phyloP scores from a whole-genome alignment of 768 basidiomycete genomes.

The Hortiboletus campestris region DNA sequence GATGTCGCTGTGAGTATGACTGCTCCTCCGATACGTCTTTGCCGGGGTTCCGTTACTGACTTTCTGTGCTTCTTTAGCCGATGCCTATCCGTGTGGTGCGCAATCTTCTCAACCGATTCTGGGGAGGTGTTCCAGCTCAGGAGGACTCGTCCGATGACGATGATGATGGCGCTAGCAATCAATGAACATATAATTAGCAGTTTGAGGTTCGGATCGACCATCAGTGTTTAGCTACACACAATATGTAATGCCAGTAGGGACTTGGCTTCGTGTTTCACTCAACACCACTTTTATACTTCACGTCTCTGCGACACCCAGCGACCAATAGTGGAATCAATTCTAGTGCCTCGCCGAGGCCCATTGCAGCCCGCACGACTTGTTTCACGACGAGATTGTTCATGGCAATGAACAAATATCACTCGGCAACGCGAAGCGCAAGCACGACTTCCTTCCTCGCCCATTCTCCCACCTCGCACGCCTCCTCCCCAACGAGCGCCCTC shows the following conservation, averaged over 20 bases:
- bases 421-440: not conserved
- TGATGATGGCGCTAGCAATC: slow-evolving; percentile 7
- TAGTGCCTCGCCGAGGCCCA: too few relatives aligned
- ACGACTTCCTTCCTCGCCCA: slow-evolving; percentile 47
- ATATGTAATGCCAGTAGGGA: not conserved
- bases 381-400: not conserved
- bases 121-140: slow-evolving; percentile 38
- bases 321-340: too few relatives aligned
- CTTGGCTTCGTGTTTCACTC: not conserved
- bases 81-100: slow-evolving; percentile 58
- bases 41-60: not conserved
- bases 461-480: slow-evolving; percentile 41
- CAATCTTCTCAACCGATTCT: slow-evolving; percentile 59
- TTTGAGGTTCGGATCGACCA: not conserved
- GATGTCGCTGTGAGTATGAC: slow-evolving; percentile 44
- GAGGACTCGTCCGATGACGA: slow-evolving; percentile 25
- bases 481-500: slow-evolving; percentile 45
- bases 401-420: not conserved
- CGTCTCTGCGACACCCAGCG: too few relatives aligned
- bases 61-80: slow-evolving; percentile 38
- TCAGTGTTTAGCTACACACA: not conserved
- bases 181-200: not conserved
- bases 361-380: too few relatives aligned
- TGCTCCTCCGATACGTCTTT: too few relatives aligned
- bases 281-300: too few relatives aligned